Evolutionary conservation across 352 stramenopile species (phyloP).

Genomic region (Detonula confervacea): DNA sequence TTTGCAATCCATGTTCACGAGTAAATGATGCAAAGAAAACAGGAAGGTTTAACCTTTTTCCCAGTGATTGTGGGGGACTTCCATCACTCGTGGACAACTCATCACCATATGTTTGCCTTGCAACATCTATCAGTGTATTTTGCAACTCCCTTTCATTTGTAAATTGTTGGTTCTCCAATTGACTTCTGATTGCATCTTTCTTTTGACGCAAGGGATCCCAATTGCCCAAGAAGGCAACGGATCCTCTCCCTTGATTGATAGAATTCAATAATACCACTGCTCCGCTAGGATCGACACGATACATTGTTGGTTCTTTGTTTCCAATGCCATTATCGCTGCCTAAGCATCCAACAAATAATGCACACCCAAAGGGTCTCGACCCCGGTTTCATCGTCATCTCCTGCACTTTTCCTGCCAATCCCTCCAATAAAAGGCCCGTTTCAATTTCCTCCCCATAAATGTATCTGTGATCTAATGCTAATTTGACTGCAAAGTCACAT

Average conservation of each 20-base stretch:
- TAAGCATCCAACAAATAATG: slow-evolving; percentile 67
- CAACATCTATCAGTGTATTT: slow-evolving; percentile 25
- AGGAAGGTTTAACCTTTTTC: not conserved
- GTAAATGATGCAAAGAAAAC: slow-evolving; percentile 55
- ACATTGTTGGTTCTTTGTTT: slow-evolving; percentile 36
- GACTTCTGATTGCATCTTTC: slow-evolving; percentile 22
- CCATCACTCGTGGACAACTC: not conserved
- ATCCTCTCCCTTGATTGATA: slow-evolving; percentile 19
- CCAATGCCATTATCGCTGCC: slow-evolving; percentile 17
- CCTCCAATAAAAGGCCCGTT: slow-evolving; percentile 68
- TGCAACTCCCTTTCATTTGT: slow-evolving; percentile 43
- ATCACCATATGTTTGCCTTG: slow-evolving; percentile 26
- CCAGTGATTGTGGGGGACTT: not conserved
- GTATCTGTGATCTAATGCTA: slow-evolving; percentile 76
- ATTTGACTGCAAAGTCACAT: slow-evolving; percentile 59
- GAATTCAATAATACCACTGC: slow-evolving; percentile 44
- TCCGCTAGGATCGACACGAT: slow-evolving; percentile 68
- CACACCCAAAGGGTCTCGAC: slow-evolving; percentile 73
- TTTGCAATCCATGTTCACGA: slow-evolving; percentile 38
- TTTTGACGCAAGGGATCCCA: slow-evolving; percentile 39
- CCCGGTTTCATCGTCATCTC: slow-evolving; percentile 81
- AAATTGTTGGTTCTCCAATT: slow-evolving; percentile 26
- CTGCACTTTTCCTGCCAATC: slow-evolving; percentile 72
- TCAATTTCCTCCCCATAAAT: slow-evolving; percentile 75
- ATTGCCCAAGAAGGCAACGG: slow-evolving; percentile 47